Conservation (phyloP, 2,329 filamentous ascomycete genomes). For the Trichoderma sp. region DNA sequence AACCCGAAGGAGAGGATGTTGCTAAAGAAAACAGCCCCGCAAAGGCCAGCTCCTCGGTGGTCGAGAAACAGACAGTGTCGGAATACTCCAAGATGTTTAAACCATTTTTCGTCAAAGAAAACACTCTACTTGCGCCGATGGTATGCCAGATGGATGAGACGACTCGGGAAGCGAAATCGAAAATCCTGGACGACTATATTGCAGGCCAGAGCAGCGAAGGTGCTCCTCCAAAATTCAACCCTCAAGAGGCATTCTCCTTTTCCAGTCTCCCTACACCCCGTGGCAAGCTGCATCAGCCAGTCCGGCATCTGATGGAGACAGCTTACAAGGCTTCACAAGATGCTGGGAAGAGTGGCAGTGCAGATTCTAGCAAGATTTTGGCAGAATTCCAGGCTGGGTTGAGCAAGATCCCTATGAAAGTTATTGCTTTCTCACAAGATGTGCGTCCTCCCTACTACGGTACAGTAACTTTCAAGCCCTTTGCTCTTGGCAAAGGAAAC, state of each 20-base stretch:
- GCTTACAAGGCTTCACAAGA: conserved; percentile 48
- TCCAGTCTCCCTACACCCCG: conserved; percentile 38
- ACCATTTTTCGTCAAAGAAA: conserved; percentile 73
- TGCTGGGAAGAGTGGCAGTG: conserved; percentile 36
- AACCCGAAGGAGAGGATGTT: conserved; percentile 35
- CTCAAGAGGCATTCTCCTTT: conserved; percentile 46
- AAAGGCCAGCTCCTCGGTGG: conserved; percentile 27
- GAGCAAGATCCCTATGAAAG: conserved; percentile 59
- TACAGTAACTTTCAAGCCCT: conserved; percentile 62
- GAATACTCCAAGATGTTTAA: conserved; percentile 72
- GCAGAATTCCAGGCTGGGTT: conserved; percentile 41
- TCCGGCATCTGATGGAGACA: conserved; percentile 59
- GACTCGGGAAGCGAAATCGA: conserved; percentile 50
- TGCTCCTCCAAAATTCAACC: conserved; percentile 40
- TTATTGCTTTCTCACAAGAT: conserved; percentile 60
- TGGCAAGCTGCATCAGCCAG: conserved; percentile 49
- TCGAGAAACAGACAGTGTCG: conserved; percentile 32
- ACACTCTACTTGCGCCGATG: conserved; percentile 66
- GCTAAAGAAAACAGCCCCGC: conserved; percentile 30
- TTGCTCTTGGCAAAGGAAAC: conserved; percentile 42
- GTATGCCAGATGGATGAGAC: conserved; percentile 57
- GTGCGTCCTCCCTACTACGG: conserved; percentile 70
- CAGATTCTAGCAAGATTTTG: conserved; percentile 34
- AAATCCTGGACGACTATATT: conserved; percentile 53
- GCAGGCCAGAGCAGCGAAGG: conserved; percentile 44